These are phyloP conservation scores for Spinacia oleracea DNA, from an alignment of 179 eudicot genomes.

Conservation along the genomic window DNA sequence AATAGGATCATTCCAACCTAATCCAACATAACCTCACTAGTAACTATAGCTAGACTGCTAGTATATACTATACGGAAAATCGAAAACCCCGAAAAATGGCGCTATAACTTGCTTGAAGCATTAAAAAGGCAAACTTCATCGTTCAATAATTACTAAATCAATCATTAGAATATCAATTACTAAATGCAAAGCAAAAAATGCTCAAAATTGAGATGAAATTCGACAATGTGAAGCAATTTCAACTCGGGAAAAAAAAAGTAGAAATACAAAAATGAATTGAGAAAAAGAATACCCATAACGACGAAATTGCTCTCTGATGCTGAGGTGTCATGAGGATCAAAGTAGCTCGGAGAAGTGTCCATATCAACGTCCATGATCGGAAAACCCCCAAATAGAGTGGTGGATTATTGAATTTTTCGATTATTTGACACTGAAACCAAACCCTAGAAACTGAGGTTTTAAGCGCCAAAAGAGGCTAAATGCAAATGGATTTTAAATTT, in stretches of 20 bases:
- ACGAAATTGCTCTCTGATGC: constrained; percentile 63
- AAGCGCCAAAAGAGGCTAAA: constrained; percentile 10
- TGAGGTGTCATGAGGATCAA: constrained; percentile 63
- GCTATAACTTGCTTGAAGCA: not conserved
- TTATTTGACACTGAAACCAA: not conserved
- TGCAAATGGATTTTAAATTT: not conserved
- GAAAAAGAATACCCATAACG: constrained; percentile 60
- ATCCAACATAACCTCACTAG: not conserved
- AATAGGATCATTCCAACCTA: constrained; percentile 3
- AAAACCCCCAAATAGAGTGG: not conserved
- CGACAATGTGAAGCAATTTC: constrained; percentile 8
- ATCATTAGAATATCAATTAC: not conserved
- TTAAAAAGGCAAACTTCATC: not conserved
- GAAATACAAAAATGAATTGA: not conserved
- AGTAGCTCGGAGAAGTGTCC: constrained; percentile 72
- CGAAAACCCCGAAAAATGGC: not conserved
- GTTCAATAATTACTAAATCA: not conserved
- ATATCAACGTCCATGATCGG: constrained; percentile 57
- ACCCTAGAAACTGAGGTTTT: constrained; percentile 22
- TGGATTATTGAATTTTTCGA: not conserved
- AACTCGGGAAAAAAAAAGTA: not conserved
- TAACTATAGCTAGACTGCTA: not conserved
- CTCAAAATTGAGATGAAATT: constrained; percentile 3
- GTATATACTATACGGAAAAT: not conserved
- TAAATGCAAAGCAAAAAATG: not conserved